A percentile compares a stretch with the other conserved stretches of the same genome.
Conservation (phyloP, 495 filamentous ascomycete genomes). For the Xylaria castorea region DNA sequence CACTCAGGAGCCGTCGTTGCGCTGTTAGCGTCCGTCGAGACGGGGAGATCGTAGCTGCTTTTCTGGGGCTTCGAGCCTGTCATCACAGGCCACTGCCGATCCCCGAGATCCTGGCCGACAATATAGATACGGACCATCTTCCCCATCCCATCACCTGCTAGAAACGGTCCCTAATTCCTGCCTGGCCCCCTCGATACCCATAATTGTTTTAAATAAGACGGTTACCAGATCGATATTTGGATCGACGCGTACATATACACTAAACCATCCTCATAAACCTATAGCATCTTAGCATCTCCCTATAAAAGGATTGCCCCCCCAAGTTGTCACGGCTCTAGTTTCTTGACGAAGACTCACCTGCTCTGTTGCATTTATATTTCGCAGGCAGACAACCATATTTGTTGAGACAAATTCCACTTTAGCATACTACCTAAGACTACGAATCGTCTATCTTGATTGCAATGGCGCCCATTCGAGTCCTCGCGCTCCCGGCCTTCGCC, state of each 20-base stretch:
- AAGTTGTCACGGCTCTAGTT: background rate
- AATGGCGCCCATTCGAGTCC: constrained; percentile 42
- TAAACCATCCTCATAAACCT: background rate
- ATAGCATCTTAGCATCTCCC: background rate
- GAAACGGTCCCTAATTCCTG: constrained; percentile 12
- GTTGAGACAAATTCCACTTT: background rate
- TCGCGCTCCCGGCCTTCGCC: constrained; percentile 45
- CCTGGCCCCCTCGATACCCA: background rate
- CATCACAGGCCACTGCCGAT: constrained; percentile 23
- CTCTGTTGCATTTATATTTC: background rate
- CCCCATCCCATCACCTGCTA: constrained; percentile 25
- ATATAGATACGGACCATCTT: constrained; percentile 21
- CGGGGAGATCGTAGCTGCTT: constrained; percentile 5
- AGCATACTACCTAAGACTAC: background rate
- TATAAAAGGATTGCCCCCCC: constrained; percentile 16
- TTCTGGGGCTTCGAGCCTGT: constrained; percentile 10
- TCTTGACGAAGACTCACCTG: background rate
- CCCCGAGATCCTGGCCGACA: constrained; percentile 17
- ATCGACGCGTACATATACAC: constrained; percentile 7
- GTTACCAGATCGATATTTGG: constrained; percentile 19
- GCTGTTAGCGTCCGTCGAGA: background rate
- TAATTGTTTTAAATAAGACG: constrained; percentile 14
- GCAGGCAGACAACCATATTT: background rate
- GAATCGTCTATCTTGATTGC: background rate
- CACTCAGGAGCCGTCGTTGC: background rate